phyloP scores from a whole-genome alignment of 2,329 filamentous ascomycete genomes.

The Trichophyton schoenleinii region DNA sequence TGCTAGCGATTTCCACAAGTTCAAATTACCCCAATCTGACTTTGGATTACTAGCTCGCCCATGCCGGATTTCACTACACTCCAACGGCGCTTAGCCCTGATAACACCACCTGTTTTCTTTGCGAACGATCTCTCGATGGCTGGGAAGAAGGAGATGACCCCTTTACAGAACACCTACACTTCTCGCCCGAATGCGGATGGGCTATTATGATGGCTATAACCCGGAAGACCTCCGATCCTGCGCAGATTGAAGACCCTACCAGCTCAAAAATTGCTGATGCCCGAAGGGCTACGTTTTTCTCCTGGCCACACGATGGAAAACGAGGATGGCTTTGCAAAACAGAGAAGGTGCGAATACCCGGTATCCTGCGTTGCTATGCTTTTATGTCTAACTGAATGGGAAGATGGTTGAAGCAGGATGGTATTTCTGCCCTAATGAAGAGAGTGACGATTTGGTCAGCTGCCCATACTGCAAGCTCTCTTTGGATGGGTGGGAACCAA shows the following conservation, averaged over 20 bases:
- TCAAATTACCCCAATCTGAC: constrained; percentile 1
- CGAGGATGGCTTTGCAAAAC: constrained; percentile 81
- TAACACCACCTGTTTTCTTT: constrained; percentile 83
- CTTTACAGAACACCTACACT: constrained; percentile 69
- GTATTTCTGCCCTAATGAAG: constrained; percentile 76
- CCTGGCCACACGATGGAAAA: constrained; percentile 69
- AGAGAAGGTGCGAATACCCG: constrained; percentile 51
- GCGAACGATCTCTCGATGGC: constrained; percentile 69
- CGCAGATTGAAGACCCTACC: constrained; percentile 57
- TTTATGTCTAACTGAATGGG: constrained; percentile 4
- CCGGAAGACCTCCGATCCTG: constrained; percentile 31
- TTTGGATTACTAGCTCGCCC: constrained; percentile 53
- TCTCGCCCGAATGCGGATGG: constrained; percentile 75
- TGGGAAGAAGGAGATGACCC: constrained; percentile 86
- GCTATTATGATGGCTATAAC: constrained; percentile 58
- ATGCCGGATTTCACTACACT: constrained; percentile 81
- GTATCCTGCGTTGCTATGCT: constrained; percentile 7
- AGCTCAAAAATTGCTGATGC: constrained; percentile 60
- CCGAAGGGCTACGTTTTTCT: constrained; percentile 69
- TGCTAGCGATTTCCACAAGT: constrained; percentile 17
- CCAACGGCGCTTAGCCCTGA: constrained; percentile 65
- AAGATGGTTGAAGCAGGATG: constrained; percentile 84
- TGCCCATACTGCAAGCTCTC: constrained; percentile 84
- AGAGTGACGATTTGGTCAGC: constrained; percentile 77
- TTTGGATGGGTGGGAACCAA: constrained; percentile 87